Percentiles rank a stretch among this genome's conserved stretches.
Evolutionary conservation across 306 rosid genomes (phyloP).

Genomic region (Lagenaria siceraria): DNA sequence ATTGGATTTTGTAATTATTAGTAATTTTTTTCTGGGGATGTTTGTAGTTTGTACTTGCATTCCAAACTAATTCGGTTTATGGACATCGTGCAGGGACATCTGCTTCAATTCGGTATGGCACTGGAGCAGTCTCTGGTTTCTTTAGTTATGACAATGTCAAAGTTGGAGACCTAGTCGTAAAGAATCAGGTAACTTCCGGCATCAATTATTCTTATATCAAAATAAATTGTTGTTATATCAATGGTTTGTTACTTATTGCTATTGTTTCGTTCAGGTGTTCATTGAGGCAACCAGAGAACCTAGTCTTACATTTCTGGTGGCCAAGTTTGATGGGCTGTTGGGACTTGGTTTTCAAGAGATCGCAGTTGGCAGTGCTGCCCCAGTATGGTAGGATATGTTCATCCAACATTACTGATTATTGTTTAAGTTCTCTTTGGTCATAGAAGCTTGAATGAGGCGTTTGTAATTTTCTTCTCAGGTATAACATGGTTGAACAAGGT

Average conservation of each 20-base stretch:
- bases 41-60: not conserved
- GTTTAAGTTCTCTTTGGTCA: not conserved
- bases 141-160: slow-evolving; percentile 58
- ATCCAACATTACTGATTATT: not conserved
- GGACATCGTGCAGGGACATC: slow-evolving; percentile 38
- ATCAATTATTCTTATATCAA: not conserved
- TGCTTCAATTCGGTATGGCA: slow-evolving; percentile 79
- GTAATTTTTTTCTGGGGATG: not conserved
- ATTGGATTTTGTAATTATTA: not conserved
- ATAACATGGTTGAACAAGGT: slow-evolving; percentile 70
- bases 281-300: slow-evolving; percentile 83
- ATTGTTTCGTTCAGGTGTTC: slow-evolving; percentile 38
- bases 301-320: slow-evolving; percentile 48
- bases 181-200: slow-evolving; percentile 47
- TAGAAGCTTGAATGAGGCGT: not conserved
- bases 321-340: slow-evolving; percentile 84
- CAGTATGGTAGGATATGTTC: slow-evolving; percentile 52
- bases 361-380: slow-evolving; percentile 63
- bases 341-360: slow-evolving; percentile 97
- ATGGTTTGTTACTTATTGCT: not conserved
- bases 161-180: slow-evolving; percentile 60
- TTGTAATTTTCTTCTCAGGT: slow-evolving; percentile 37
- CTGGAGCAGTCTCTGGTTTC: slow-evolving; percentile 87
- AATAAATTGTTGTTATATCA: not conserved
- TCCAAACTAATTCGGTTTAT: not conserved